phyloP scores from a whole-genome alignment of 805 yeast species.

The Grigorovia jiainica region DNA sequence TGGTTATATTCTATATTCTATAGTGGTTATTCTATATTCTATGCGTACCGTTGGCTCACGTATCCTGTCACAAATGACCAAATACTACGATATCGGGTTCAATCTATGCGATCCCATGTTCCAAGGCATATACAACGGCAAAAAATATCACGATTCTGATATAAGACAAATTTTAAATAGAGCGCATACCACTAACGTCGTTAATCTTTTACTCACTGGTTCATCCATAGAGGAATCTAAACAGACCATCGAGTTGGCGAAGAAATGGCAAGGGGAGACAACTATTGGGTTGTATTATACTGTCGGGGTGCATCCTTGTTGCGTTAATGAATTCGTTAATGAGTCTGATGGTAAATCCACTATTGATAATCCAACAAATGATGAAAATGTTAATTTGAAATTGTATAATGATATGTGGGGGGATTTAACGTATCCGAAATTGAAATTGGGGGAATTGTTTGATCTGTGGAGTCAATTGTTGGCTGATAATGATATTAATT shows the following conservation, averaged over 20 bases:
- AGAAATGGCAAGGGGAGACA: constrained; percentile 20
- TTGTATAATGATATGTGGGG: constrained; percentile 4
- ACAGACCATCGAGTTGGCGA: constrained; percentile 50
- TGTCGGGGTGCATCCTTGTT: constrained; percentile 94
- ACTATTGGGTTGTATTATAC: constrained; percentile 45
- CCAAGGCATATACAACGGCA: constrained; percentile 67
- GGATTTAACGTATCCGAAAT: constrained; percentile 7
- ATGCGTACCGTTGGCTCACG: too few relatives aligned
- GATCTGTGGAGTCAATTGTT: constrained; percentile 42
- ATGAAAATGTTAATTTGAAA: constrained; percentile 12
- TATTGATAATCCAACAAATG: constrained; percentile 21
- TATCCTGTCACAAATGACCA: too few relatives aligned
- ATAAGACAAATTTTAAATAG: constrained; percentile 52
- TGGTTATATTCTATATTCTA: too few relatives aligned
- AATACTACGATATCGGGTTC: constrained; percentile 45
- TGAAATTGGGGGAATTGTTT: constrained; percentile 32
- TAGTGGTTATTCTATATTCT: too few relatives aligned
- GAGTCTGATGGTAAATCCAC: constrained; percentile 18
- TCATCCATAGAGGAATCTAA: constrained; percentile 60
- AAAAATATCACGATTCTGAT: constrained; percentile 59
- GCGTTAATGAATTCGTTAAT: constrained; percentile 46
- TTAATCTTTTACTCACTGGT: constrained; percentile 72
- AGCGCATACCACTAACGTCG: constrained; percentile 58
- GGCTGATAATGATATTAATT: constrained; percentile 36
- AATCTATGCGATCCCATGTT: constrained; percentile 88